Evolutionary conservation across 2,329 filamentous ascomycete genomes (phyloP).

Genomic region (Chalaropsis thielavioides): DNA sequence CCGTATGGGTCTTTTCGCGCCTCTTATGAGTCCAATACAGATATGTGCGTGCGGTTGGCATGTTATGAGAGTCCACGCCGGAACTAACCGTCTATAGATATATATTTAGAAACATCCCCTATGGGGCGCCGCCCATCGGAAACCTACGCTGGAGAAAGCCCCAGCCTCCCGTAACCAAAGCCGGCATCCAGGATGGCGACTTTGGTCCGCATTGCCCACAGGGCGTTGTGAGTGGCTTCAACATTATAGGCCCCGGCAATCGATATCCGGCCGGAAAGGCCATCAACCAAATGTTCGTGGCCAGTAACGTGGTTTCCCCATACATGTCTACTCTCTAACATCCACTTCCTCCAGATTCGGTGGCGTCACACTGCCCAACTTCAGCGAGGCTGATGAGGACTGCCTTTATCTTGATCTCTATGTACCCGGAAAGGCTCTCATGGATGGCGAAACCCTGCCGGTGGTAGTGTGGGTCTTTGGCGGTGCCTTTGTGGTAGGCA

Average conservation of each 20-base stretch:
- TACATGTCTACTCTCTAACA: neutral
- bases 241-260: constrained; percentile 25
- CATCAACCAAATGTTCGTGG: constrained; percentile 24
- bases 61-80: neutral
- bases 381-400: constrained; percentile 28
- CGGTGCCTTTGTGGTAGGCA: constrained; percentile 31
- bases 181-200: constrained; percentile 12
- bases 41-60: constrained; percentile 15
- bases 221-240: constrained; percentile 21
- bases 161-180: constrained; percentile 23
- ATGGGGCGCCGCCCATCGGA: constrained; percentile 30
- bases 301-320: too few species aligned
- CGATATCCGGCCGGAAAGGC: constrained; percentile 24
- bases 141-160: constrained; percentile 29
- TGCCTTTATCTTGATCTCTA: constrained; percentile 38
- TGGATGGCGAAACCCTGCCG: constrained; percentile 27
- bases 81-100: constrained; percentile 13
- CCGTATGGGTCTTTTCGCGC: constrained; percentile 19
- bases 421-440: constrained; percentile 30
- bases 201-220: constrained; percentile 19
- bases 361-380: constrained; percentile 24
- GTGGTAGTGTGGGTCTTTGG: constrained; percentile 35
- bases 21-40: constrained; percentile 15
- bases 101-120: constrained; percentile 31
- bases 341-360: constrained; percentile 20